These are phyloP conservation scores for Cryptomeria japonica DNA, from an alignment of 75 land plant species.

Conservation along the genomic window DNA sequence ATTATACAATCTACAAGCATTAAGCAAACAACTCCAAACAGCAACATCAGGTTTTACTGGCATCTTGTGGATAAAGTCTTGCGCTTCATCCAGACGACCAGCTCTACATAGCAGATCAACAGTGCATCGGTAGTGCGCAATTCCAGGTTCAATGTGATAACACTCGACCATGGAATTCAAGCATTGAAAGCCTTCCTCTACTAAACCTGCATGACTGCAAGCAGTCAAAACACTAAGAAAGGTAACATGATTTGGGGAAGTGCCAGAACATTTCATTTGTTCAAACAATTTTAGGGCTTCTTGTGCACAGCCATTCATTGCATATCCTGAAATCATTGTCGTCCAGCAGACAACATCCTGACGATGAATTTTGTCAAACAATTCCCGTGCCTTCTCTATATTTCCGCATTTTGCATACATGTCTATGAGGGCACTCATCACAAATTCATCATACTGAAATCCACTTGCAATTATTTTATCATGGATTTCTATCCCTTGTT, in stretches of 20 bases:
- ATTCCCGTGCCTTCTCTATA: neutral
- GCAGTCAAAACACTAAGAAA: constrained; percentile 27
- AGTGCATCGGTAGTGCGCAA: neutral
- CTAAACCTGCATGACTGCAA: constrained; percentile 14
- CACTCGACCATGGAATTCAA: neutral
- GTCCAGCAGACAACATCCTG: constrained; percentile 9
- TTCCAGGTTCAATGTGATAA: neutral
- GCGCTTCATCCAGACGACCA: neutral
- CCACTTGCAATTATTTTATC: constrained; percentile 14
- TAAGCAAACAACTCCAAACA: constrained; percentile 1
- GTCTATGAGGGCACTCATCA: constrained; percentile 13
- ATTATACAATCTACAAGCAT: neutral
- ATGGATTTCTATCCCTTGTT: constrained; percentile 22
- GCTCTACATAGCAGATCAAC: neutral
- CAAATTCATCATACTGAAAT: constrained; percentile 1
- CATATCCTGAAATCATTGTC: constrained; percentile 22
- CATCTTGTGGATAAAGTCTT: constrained; percentile 8
- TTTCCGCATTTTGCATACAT: constrained; percentile 16
- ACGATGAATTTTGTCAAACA: constrained; percentile 11
- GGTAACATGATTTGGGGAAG: constrained; percentile 17
- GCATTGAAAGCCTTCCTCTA: neutral
- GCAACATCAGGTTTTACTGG: neutral
- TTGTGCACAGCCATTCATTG: constrained; percentile 20
- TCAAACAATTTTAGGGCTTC: constrained; percentile 20
- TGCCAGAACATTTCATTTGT: constrained; percentile 16